These are phyloP conservation scores for Linaria vulgaris DNA, from an alignment of 257 asterid species.

Conservation along the genomic window DNA sequence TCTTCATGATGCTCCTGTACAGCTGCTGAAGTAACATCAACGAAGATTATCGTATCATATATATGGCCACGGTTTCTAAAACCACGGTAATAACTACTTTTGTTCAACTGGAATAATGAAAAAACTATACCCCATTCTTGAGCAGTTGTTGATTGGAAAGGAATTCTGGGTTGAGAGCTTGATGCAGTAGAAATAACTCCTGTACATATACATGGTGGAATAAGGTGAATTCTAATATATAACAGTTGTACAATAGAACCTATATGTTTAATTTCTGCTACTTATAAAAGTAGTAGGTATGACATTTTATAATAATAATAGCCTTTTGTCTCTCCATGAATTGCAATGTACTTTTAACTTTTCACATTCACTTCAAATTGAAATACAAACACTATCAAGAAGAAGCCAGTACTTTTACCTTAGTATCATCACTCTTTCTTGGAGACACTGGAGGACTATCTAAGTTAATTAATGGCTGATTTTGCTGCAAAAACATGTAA, in stretches of 20 bases:
- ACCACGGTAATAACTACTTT: not conserved
- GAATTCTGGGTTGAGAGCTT: slow-evolving; percentile 64
- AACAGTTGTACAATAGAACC: too few relatives aligned
- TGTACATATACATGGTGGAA: slow-evolving; percentile 21
- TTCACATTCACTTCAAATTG: not conserved
- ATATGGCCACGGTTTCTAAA: not conserved
- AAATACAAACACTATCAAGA: not conserved
- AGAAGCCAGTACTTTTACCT: slow-evolving; percentile 37
- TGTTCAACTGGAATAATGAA: not conserved
- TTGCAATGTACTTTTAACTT: not conserved
- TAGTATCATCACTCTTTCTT: slow-evolving; percentile 59
- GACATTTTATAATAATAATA: not conserved
- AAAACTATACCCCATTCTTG: slow-evolving; percentile 55
- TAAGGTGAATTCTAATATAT: too few relatives aligned
- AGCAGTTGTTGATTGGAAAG: slow-evolving; percentile 53
- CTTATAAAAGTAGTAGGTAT: not conserved
- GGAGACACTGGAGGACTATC: slow-evolving; percentile 71
- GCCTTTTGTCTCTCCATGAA: not conserved
- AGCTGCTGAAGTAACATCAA: slow-evolving; percentile 33
- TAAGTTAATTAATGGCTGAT: slow-evolving; percentile 36
- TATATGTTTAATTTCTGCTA: too few relatives aligned
- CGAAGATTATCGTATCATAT: not conserved
- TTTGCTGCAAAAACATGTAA: slow-evolving; percentile 37
- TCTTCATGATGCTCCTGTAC: slow-evolving; percentile 53
- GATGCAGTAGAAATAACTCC: slow-evolving; percentile 69